Percentiles rank a stretch among this genome's conserved stretches.
Conservation (phyloP, 169 alveolate species). For the Plasmodium adleri region DNA sequence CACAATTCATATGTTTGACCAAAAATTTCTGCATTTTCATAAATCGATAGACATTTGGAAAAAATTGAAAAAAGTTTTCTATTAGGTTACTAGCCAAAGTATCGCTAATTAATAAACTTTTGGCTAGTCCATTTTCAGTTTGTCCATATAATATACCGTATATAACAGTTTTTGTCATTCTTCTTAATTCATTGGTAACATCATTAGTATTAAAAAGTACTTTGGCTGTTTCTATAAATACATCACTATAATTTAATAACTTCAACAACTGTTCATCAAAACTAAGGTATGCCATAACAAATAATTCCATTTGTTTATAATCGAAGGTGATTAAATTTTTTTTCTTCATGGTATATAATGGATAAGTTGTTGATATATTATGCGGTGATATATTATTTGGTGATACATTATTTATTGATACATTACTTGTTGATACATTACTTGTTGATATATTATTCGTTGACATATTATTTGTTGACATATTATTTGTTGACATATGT, state of each 20-base stretch:
- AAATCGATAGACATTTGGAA: conserved; percentile 76
- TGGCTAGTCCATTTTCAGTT: conserved; percentile 80
- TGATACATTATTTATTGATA: neutral
- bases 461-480: no score
- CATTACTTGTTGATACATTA: neutral
- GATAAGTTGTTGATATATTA: no score
- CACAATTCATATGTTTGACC: conserved; percentile 64
- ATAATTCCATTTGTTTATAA: conserved; percentile 82
- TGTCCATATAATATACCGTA: conserved; percentile 84
- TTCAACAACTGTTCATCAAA: conserved; percentile 71
- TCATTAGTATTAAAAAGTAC: conserved; percentile 72
- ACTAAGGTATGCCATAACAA: conserved; percentile 81
- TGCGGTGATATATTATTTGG: no score
- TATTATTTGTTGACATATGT: no score
- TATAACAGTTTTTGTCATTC: conserved; percentile 81
- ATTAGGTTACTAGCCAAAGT: conserved; percentile 76
- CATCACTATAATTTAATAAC: conserved; percentile 66
- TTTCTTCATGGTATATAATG: neutral
- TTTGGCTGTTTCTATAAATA: conserved; percentile 77
- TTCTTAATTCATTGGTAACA: conserved; percentile 79
- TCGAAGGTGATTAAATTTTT: conserved; percentile 77
- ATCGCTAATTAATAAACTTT: conserved; percentile 76
- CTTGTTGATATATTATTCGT: neutral
- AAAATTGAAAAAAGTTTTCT: conserved; percentile 73
- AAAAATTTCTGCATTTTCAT: conserved; percentile 76